Percentiles rank a stretch among this genome's conserved stretches.
phyloP scores from a whole-genome alignment of 2,329 filamentous ascomycete genomes.

The Podosphaera leucotricha region DNA sequence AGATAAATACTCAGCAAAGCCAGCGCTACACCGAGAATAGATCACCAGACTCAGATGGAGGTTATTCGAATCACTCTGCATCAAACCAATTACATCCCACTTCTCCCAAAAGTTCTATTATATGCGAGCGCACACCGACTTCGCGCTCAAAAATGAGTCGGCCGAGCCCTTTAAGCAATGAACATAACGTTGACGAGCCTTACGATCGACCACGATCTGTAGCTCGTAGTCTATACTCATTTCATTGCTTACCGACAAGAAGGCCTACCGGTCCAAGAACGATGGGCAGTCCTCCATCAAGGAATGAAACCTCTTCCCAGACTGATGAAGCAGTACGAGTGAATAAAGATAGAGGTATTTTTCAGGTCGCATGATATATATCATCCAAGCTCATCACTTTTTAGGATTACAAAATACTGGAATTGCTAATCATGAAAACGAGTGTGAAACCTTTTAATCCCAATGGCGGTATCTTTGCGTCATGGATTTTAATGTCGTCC shows the following conservation, averaged over 20 bases:
- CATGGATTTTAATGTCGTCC: no score
- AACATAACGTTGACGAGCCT: constrained; percentile 18
- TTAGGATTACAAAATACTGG: constrained; percentile 21
- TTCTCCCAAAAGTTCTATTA: constrained; percentile 39
- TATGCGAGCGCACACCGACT: constrained; percentile 23
- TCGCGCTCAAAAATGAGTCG: constrained; percentile 27
- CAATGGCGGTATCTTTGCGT: not conserved
- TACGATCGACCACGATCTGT: constrained; percentile 10
- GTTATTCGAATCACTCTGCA: constrained; percentile 10
- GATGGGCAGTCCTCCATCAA: constrained; percentile 10
- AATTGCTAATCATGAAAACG: constrained; percentile 21
- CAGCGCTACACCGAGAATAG: constrained; percentile 20
- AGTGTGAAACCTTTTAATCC: constrained; percentile 27
- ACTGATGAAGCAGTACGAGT: constrained; percentile 12
- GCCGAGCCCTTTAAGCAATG: constrained; percentile 30
- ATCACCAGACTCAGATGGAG: constrained; percentile 14
- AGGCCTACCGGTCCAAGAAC: constrained; percentile 16
- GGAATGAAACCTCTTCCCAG: constrained; percentile 10
- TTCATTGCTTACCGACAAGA: constrained; percentile 12
- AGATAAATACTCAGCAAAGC: constrained; percentile 26
- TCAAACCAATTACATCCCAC: constrained; percentile 25
- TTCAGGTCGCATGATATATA: constrained; percentile 1
- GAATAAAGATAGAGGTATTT: constrained; percentile 29
- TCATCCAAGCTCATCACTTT: constrained; percentile 6
- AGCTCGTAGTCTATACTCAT: constrained; percentile 9